These are phyloP conservation scores for Marasmius fiardii DNA, from an alignment of 1,284 basidiomycete genomes.

Conservation along the genomic window DNA sequence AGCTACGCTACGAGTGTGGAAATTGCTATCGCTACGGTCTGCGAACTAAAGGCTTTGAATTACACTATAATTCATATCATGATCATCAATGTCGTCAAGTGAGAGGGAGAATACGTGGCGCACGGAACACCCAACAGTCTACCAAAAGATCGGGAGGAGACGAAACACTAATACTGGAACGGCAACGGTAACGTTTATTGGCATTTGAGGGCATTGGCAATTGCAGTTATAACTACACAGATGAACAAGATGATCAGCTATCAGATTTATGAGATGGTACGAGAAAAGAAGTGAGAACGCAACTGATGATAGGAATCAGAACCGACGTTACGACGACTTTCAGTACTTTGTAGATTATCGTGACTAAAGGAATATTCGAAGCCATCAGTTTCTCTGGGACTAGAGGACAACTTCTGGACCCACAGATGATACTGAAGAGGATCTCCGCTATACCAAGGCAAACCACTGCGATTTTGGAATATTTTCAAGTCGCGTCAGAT, in stretches of 20 bases:
- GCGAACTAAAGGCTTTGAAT: too few species aligned
- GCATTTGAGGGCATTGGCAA: neutral
- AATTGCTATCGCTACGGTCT: too few species aligned
- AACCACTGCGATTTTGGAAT: neutral
- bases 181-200: neutral
- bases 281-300: neutral
- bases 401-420: too few species aligned
- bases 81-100: too few species aligned
- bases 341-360: neutral
- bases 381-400: too few species aligned
- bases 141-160: too few species aligned
- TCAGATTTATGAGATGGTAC: neutral
- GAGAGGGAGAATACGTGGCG: too few species aligned
- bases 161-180: too few species aligned
- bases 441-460: neutral
- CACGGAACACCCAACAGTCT: too few species aligned
- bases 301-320: neutral
- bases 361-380: neutral
- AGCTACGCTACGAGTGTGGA: too few species aligned
- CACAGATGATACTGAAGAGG: neutral
- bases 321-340: neutral
- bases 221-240: neutral
- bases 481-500: neutral
- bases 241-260: neutral
- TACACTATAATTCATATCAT: too few species aligned